Percentiles rank a stretch among this genome's conserved stretches.
Conservation (phyloP, 345 rosid species). For the Aethionema arabicum region DNA sequence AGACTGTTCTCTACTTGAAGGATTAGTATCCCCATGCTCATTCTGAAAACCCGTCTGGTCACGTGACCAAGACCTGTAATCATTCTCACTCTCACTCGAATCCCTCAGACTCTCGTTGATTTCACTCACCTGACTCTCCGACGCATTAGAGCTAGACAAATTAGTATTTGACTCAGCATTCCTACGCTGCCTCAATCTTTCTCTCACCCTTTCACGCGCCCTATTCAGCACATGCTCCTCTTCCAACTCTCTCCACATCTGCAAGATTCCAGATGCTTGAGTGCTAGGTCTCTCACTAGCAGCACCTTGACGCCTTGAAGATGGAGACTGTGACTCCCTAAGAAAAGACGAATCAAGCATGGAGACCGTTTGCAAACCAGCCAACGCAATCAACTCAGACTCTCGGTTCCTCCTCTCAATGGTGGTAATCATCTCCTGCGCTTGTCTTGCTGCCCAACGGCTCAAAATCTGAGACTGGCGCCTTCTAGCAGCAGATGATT, state of each 20-base stretch:
- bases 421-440: conserved; percentile 97
- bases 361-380: conserved; percentile 92
- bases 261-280: conserved; percentile 83
- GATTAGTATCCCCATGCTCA: conserved; percentile 53
- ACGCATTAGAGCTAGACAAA: conserved; percentile 44
- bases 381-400: conserved; percentile 94
- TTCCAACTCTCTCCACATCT: conserved; percentile 99
- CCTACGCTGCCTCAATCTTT: conserved; percentile 72
- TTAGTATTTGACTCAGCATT: conserved; percentile 55
- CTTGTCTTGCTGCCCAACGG: conserved; percentile 96
- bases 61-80: conserved; percentile 74
- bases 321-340: conserved; percentile 79
- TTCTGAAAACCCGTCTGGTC: conserved; percentile 52
- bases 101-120: conserved; percentile 69
- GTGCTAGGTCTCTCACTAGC: conserved; percentile 75
- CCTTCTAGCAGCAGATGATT: conserved; percentile 90
- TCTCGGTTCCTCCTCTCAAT: conserved; percentile 94
- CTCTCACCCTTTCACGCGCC: conserved; percentile 82
- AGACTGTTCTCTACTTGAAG: conserved; percentile 88
- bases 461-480: conserved; percentile 82
- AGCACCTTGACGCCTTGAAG: conserved; percentile 70
- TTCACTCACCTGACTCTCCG: conserved; percentile 65
- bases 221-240: conserved; percentile 89
- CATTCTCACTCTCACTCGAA: conserved; percentile 83
- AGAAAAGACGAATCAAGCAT: conserved; percentile 95